Conservation (phyloP, 2,329 filamentous ascomycete genomes). For the Pseudogymnoascus sp. region DNA sequence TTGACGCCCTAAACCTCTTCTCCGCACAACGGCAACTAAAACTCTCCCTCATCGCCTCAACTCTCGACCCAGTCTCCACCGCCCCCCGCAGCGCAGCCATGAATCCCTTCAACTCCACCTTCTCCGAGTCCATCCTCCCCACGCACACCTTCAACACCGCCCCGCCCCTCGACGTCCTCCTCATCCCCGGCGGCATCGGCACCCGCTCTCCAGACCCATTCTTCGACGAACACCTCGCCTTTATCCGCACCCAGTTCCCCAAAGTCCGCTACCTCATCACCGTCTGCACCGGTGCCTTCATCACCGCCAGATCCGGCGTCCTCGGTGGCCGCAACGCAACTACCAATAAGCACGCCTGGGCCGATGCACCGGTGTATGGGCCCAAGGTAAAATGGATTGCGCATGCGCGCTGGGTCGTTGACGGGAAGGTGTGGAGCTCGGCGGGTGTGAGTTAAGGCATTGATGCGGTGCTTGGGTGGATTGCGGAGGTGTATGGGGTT, state of each 20-base stretch:
- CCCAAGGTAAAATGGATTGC: constrained; percentile 38
- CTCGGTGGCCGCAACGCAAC: constrained; percentile 43
- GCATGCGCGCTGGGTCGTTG: constrained; percentile 42
- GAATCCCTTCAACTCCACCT: constrained; percentile 15
- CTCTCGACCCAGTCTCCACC: constrained; percentile 21
- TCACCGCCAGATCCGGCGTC: constrained; percentile 40
- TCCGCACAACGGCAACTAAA: constrained; percentile 17
- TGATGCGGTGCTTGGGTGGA: not conserved
- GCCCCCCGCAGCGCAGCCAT: constrained; percentile 9
- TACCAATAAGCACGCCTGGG: constrained; percentile 39
- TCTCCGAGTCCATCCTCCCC: constrained; percentile 16
- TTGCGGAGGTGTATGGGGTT: not conserved
- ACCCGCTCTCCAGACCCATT: constrained; percentile 28
- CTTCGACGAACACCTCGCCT: constrained; percentile 34
- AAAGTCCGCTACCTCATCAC: constrained; percentile 23
- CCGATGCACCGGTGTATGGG: constrained; percentile 29
- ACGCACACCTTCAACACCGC: constrained; percentile 19
- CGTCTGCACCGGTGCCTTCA: constrained; percentile 41
- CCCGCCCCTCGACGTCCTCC: constrained; percentile 45
- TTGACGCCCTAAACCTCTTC: constrained; percentile 24
- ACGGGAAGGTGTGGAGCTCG: constrained; percentile 46
- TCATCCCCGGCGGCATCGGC: constrained; percentile 57
- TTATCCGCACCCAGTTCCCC: constrained; percentile 29
- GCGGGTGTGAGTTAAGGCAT: constrained; percentile 44
- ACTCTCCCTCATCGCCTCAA: constrained; percentile 21